Evolutionary conservation across 2,329 filamentous ascomycete genomes (phyloP).

Genomic region (Neonectria magnoliae): DNA sequence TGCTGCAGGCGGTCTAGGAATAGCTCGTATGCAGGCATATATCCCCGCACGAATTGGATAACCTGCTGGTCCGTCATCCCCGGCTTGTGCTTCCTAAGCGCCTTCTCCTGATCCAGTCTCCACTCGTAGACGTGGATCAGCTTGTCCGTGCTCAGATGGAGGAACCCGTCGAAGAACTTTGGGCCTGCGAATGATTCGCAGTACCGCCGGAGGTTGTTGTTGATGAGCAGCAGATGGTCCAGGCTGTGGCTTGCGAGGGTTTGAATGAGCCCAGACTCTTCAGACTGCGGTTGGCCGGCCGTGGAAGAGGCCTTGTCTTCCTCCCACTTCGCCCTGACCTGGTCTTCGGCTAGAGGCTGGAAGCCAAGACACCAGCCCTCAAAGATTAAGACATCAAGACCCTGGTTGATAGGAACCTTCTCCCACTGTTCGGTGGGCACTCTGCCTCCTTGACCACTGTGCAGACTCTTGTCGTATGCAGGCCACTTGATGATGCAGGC

Average conservation of each 20-base stretch:
- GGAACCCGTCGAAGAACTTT: constrained; percentile 31
- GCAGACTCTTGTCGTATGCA: constrained; percentile 38
- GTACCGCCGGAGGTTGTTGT: constrained; percentile 37
- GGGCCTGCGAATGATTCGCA: constrained; percentile 31
- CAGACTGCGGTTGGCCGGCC: background rate
- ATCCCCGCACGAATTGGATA: constrained; percentile 37
- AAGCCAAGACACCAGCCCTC: constrained; percentile 42
- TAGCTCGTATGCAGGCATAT: constrained; percentile 41
- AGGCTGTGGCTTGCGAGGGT: constrained; percentile 34
- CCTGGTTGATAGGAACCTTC: constrained; percentile 16
- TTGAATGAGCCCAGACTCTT: constrained; percentile 14
- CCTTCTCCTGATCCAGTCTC: constrained; percentile 34
- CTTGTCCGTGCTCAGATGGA: constrained; percentile 39
- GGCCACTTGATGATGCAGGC: constrained; percentile 36
- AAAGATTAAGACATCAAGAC: constrained; percentile 38
- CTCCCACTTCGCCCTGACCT: constrained; percentile 32
- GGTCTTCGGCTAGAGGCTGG: constrained; percentile 24
- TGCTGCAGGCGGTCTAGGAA: constrained; percentile 33
- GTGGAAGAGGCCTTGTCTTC: constrained; percentile 8
- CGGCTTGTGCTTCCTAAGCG: constrained; percentile 29
- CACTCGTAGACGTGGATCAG: constrained; percentile 38
- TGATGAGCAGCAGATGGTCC: constrained; percentile 33
- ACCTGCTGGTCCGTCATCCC: constrained; percentile 41
- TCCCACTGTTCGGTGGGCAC: constrained; percentile 31
- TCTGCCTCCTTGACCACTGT: constrained; percentile 34